Evolutionary conservation across 192 early-diverging fungal genomes (phyloP).

Genomic region (Entomortierella chlamydospora): DNA sequence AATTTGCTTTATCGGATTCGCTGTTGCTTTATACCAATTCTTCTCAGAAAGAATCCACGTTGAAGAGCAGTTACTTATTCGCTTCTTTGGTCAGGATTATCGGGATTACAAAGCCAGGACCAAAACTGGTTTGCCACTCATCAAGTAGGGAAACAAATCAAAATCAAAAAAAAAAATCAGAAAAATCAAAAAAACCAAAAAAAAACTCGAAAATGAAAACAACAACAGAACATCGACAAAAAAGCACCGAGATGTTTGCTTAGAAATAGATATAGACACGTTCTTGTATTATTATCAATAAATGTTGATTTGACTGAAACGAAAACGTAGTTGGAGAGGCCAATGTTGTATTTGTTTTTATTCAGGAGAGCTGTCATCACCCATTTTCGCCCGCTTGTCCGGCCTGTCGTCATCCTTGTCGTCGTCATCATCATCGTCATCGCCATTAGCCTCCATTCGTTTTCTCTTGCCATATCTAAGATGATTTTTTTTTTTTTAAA

Average conservation of each 20-base stretch:
- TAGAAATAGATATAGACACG: no score
- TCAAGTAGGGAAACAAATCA: conserved; percentile 39
- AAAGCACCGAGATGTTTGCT: no score
- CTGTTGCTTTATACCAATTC: conserved; percentile 74
- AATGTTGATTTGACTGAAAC: no score
- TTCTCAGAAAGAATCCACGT: conserved; percentile 81
- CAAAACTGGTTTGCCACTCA: conserved; percentile 77
- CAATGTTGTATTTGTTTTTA: not conserved
- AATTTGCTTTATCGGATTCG: conserved; percentile 75
- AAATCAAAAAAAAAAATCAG: not conserved
- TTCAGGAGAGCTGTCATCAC: conserved; percentile 17
- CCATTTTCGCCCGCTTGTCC: conserved; percentile 25
- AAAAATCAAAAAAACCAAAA: not conserved
- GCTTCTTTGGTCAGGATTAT: conserved; percentile 90
- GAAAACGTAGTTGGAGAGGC: no score
- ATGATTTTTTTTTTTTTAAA: not conserved
- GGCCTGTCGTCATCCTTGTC: conserved; percentile 26
- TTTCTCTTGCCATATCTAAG: conserved; percentile 9
- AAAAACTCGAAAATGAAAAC: not conserved
- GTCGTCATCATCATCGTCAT: conserved; percentile 46
- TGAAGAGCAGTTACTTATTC: conserved; percentile 80
- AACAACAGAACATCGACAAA: not conserved
- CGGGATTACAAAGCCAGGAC: conserved; percentile 71
- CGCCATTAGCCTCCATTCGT: conserved; percentile 15
- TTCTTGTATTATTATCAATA: no score